Base-by-base conservation (phyloP, 148 eudicot species). In the Polygonum aviculare region DNA sequence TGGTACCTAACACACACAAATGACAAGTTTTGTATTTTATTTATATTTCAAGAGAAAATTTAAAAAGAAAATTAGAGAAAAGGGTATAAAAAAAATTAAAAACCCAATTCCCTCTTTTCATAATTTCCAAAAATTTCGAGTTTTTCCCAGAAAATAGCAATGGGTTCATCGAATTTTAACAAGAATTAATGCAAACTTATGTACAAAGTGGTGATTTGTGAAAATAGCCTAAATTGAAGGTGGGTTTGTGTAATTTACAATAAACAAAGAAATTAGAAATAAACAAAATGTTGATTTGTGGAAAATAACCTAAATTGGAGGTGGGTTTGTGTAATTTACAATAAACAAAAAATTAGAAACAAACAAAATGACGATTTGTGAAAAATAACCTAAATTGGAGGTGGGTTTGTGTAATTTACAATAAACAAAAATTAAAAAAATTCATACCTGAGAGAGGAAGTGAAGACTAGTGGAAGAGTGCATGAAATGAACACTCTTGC, bases 381-480 rank as follows among this genome's bases (percentile, higher is more conserved):
- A 11, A 57, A 57, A 19, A 7, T 57, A 9, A 2, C 63, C 11
- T 57, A 19, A 57, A 19, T 57, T 57, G 21, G 63, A 7, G 12
- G 63, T 7, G 10, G 0, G 1, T 60, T 60, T 31, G 38, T 2
- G 69, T 31, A 26, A 60, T 60, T 9, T 60, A 3, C 16, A 26
- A 26, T 26, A 26, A 60, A 26, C 2, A 60, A 2, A 11, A 22
- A 5, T 11, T 26, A 6, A 1, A 44, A 44, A 54, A 4, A 4
- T 26, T 8, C 40, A 38, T 0, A 72, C 54, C 54, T 72, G 50
- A 72, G 75, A 72, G 18, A 72, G 75, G 31, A 44, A 72, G 54
- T 72, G 75, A 16, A 72, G 52, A 21, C 52, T 41, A 45, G 54
- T 41, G 16, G 75, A 72, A 21, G 75, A 72, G 36, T 72, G 75